Conservation (phyloP, 768 basidiomycete genomes). For the Pholiota molesta region DNA sequence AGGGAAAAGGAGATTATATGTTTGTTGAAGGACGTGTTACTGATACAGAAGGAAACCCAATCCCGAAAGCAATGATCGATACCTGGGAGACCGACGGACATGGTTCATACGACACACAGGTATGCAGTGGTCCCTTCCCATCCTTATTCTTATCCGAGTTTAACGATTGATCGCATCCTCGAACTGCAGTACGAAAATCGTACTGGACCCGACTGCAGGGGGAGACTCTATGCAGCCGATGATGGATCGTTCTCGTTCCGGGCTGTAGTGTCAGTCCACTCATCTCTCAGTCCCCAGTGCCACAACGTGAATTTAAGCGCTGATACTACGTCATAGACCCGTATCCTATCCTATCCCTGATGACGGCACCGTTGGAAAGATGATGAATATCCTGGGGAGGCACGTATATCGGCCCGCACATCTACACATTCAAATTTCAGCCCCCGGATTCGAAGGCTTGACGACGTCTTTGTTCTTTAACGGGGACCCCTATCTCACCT, state of each 20-base stretch:
- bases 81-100: conserved; percentile 83
- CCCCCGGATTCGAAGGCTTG: conserved; percentile 73
- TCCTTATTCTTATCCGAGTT: conserved; percentile 9
- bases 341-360: conserved; percentile 76
- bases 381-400: conserved; percentile 58
- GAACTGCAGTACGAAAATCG: conserved; percentile 53
- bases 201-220: conserved; percentile 70
- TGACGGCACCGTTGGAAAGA: conserved; percentile 74
- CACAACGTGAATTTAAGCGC: neutral
- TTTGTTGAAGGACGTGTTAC: conserved; percentile 75
- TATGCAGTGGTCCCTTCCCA: conserved; percentile 4
- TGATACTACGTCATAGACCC: conserved; percentile 32
- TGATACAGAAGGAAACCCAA: conserved; percentile 64
- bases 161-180: conserved; percentile 36
- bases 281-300: neutral
- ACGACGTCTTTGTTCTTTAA: conserved; percentile 76
- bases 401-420: conserved; percentile 83
- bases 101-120: conserved; percentile 49
- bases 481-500: conserved; percentile 64
- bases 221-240: conserved; percentile 56
- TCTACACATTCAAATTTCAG: conserved; percentile 70
- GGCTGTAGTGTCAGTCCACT: conserved; percentile 56
- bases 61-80: conserved; percentile 68
- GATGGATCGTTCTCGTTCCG: conserved; percentile 74
- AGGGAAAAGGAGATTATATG: conserved; percentile 86